Base-by-base conservation (phyloP, 2,329 filamentous ascomycete genomes). In the Claviceps sp. region DNA sequence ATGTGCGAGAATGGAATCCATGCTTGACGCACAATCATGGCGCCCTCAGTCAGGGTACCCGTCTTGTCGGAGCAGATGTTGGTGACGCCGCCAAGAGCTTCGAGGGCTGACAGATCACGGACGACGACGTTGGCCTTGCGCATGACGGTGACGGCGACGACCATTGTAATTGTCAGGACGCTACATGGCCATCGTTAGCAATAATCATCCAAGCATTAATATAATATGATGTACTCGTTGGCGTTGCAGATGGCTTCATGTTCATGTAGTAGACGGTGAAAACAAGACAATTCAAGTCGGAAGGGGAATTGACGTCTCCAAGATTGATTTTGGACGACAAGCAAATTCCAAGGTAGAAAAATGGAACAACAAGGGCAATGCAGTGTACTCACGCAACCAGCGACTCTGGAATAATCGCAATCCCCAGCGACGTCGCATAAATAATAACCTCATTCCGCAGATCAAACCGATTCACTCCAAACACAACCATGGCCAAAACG, bases 31-130 rank as follows among this genome's bases (percentile, higher is more conserved):
- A 82, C 78, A 55, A 85, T 80, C 83, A 86, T 86, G 58, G 80
- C 81, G 38, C 82, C 79, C 58, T 82, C 78, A 0, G 81, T 84
- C 14, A 84, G 68, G 0, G 83, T 87, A 14, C 83, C 83, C 0
- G 83, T 86, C 66, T 86, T 86, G 67, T 86, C 83, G 23, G 82
- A 85, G 65, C 83, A 86, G 59, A 86, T 84, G 60, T 85, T 81
- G 52, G 82, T 86, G 23, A 86, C 82, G 44, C 80, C 82, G 13
- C 83, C 83, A 2, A 87, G 73, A 13, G 82, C 81, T 59, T 87
- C 83, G 0, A 86, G 73, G 0, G 81, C 80, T 3, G 80, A 79
- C 44, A 86, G 71, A 59, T 85, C 82, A 56, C 80, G 74, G 29
- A 83, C 78, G 50, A 84, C 78, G 43, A 84, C 80, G 55, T 83